Conservation (phyloP, 805 yeast species). For the Saccharomycopsis capsularis region DNA sequence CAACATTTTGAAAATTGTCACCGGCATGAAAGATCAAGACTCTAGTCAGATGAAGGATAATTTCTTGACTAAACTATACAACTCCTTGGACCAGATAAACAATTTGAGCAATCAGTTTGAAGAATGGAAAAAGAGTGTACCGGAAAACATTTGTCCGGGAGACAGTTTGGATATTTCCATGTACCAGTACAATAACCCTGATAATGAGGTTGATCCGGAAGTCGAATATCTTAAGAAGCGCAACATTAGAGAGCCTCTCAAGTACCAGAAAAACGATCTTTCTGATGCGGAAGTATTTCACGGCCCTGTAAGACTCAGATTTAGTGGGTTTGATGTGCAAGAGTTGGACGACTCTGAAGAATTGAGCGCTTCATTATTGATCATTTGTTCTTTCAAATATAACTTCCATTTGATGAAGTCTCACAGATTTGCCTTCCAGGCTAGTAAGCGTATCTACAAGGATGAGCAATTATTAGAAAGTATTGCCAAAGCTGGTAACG, state of each 20-base stretch:
- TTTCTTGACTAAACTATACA: conserved; percentile 6
- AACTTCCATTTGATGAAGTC: conserved; percentile 9
- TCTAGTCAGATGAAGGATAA: background rate
- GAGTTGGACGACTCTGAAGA: background rate
- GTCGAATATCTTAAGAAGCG: background rate
- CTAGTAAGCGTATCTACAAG: conserved; percentile 2
- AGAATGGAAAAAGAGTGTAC: conserved; percentile 14
- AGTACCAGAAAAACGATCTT: background rate
- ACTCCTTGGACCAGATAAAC: conserved; percentile 11
- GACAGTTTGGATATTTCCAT: conserved; percentile 9
- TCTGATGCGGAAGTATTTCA: background rate
- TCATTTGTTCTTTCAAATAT: conserved; percentile 6
- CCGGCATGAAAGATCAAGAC: conserved; percentile 6
- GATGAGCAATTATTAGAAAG: conserved; percentile 5
- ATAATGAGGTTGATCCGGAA: background rate
- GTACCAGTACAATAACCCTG: conserved; percentile 2
- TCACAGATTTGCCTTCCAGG: conserved; percentile 10
- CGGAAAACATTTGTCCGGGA: conserved; percentile 17
- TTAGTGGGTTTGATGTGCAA: conserved; percentile 2
- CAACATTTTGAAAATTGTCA: background rate
- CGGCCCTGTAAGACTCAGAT: background rate
- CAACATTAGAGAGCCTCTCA: background rate
- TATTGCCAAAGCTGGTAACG: background rate
- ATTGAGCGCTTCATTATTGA: background rate
- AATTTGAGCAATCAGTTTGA: conserved; percentile 9